These are phyloP conservation scores for Pulveroboletus ravenelii DNA, from an alignment of 768 basidiomycete genomes.

Conservation along the genomic window DNA sequence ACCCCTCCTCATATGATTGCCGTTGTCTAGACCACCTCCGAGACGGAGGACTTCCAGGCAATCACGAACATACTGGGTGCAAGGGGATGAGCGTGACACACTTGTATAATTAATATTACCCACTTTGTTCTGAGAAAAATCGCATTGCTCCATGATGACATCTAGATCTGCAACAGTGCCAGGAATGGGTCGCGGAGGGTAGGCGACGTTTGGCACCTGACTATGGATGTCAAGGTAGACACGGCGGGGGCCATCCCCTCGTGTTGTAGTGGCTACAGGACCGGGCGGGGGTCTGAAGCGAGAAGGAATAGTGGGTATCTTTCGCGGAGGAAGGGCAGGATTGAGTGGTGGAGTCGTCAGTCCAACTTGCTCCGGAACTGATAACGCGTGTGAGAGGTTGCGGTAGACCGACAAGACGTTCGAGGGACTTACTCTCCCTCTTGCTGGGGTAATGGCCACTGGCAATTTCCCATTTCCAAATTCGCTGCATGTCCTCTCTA, in stretches of 20 bases:
- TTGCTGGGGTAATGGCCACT: slow-evolving; percentile 93
- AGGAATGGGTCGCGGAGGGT: slow-evolving; percentile 81
- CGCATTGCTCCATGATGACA: slow-evolving; percentile 85
- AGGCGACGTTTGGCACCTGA: slow-evolving; percentile 61
- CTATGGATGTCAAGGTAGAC: slow-evolving; percentile 70
- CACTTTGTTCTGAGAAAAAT: slow-evolving; percentile 79
- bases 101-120: background rate
- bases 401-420: background rate
- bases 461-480: slow-evolving; percentile 94
- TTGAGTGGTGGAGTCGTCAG: slow-evolving; percentile 56
- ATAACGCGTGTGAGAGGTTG: slow-evolving; percentile 2
- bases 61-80: slow-evolving; percentile 84
- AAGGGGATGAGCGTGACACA: slow-evolving; percentile 9
- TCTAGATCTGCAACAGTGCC: slow-evolving; percentile 89
- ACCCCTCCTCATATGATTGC: slow-evolving; percentile 66
- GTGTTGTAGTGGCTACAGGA: slow-evolving; percentile 50
- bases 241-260: slow-evolving; percentile 74
- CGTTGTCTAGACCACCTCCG: slow-evolving; percentile 84
- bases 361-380: slow-evolving; percentile 70
- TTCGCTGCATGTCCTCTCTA: slow-evolving; percentile 75
- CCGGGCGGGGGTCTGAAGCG: slow-evolving; percentile 44
- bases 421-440: slow-evolving; percentile 54
- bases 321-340: slow-evolving; percentile 65
- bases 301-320: slow-evolving; percentile 41
- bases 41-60: slow-evolving; percentile 93